Evolutionary conservation across 176 grass and related monocot species (phyloP), one percentile per base, ranked within the genome.

Genomic region (Bonia amplexicaulis): DNA sequence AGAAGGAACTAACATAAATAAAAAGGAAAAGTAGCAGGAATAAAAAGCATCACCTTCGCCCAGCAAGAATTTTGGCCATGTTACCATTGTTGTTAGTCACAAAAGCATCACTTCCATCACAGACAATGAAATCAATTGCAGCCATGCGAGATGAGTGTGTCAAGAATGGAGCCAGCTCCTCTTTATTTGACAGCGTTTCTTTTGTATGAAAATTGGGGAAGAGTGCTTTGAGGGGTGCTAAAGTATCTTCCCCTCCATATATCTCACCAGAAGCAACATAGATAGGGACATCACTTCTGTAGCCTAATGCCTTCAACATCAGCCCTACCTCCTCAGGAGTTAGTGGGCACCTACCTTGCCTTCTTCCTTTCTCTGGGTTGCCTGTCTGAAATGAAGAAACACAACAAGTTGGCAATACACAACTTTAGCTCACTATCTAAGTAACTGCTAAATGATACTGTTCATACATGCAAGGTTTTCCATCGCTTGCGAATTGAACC

Each of bases 231-330:
- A 94, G 84, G 9, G 93, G 87, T 51, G 87, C 90, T 71, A 94
- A 79, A 68, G 87, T 94, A 47, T 70, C 87, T 71, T 77, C 70
- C 16, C 93, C 90, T 16, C 93, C 93, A 78, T 94, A 94, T 82
- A 94, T 90, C 82, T 94, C 93, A 15, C 93, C 93, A 48, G 90
- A 94, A 78, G 93, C 93, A 55, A 94, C 93, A 88, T 94, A 94
- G 9, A 94, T 87, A 35, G 92, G 93, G 53, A 90, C 85, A 63
- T 94, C 77, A 2, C 73, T 83, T 61, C 87, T 83, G 78, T 89
- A 92, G 63, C 90, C 90, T 64, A 94, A 41, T 72, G 89, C 90
- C 68, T 71, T 94, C 81, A 94, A 89, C 93, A 94, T 88, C 76
- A 92, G 85, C 27, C 93, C 93, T 51, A 94, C 87, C 85, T 94